These are phyloP conservation scores for Dothideomycetes sp. DNA, from an alignment of 2,329 filamentous ascomycete genomes.

Conservation along the genomic window DNA sequence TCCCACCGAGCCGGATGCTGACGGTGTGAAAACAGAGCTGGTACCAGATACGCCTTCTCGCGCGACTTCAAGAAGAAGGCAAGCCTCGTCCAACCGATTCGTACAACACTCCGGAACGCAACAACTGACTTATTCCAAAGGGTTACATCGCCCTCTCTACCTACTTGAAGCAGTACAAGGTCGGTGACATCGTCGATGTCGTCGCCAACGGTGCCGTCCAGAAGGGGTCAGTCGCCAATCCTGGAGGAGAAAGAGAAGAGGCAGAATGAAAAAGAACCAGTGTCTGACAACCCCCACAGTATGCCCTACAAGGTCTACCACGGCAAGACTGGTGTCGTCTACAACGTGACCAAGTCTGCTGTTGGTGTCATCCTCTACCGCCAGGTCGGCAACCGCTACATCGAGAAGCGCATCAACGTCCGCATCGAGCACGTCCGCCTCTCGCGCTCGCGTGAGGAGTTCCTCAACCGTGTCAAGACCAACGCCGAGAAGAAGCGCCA, in stretches of 20 bases:
- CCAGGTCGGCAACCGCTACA: slow-evolving; percentile 98
- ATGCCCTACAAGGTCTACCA: slow-evolving; percentile 99
- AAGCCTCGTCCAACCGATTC: slow-evolving; percentile 7
- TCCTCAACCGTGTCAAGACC: slow-evolving; percentile 90
- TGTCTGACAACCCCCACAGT: slow-evolving; percentile 41
- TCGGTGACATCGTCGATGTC: slow-evolving; percentile 98
- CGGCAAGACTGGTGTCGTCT: slow-evolving; percentile 68
- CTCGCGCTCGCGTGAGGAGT: slow-evolving; percentile 93
- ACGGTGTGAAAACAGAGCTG: slow-evolving; percentile 19
- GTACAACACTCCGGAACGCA: not conserved
- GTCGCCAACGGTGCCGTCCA: slow-evolving; percentile 97
- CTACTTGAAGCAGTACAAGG: slow-evolving; percentile 92
- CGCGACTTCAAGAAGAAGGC: slow-evolving; percentile 72
- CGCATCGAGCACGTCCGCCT: slow-evolving; percentile 93
- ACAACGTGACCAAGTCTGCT: slow-evolving; percentile 95
- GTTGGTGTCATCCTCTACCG: slow-evolving; percentile 99
- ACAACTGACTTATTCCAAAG: slow-evolving; percentile 37
- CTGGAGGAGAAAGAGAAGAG: not conserved
- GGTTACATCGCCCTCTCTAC: slow-evolving; percentile 88
- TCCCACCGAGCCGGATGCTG: slow-evolving; percentile 8
- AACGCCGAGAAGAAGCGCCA: slow-evolving; percentile 89
- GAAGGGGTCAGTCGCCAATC: slow-evolving; percentile 66
- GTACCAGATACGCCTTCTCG: slow-evolving; percentile 60
- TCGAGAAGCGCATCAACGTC: slow-evolving; percentile 99
- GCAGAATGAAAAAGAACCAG: not conserved